Evolutionary conservation across 1,139 yeast genomes (phyloP).

Genomic region (Yamadazyma friedrichii): DNA sequence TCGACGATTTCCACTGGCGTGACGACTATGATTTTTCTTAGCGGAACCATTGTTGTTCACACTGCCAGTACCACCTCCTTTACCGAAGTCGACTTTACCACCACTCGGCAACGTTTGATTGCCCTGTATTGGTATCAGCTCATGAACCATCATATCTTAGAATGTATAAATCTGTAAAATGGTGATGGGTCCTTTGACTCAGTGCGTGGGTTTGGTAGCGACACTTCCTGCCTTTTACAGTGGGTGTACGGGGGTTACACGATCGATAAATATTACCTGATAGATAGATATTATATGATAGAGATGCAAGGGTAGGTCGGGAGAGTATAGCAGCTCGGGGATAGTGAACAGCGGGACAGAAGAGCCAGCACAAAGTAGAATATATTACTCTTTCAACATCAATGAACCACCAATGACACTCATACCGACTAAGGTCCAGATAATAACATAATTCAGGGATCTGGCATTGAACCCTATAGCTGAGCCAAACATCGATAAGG

Average conservation of each 20-base stretch:
- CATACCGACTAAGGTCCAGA: constrained; percentile 55
- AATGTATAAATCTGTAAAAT: no score
- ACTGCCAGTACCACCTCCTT: neutral
- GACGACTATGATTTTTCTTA: neutral
- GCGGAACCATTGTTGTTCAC: no score
- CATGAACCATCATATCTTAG: constrained; percentile 41
- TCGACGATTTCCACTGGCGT: neutral
- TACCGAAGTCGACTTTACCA: constrained; percentile 40
- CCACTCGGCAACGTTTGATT: constrained; percentile 42
- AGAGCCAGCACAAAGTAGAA: neutral
- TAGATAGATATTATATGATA: no score
- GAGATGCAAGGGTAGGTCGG: no score
- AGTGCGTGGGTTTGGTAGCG: constrained; percentile 2
- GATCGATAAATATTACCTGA: no score
- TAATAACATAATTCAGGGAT: constrained; percentile 46
- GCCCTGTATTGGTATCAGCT: constrained; percentile 25
- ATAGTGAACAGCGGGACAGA: neutral
- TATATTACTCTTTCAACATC: constrained; percentile 8
- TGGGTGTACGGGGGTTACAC: neutral
- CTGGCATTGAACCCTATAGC: constrained; percentile 69
- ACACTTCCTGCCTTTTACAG: no score
- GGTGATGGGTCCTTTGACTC: constrained; percentile 1
- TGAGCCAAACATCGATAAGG: constrained; percentile 82
- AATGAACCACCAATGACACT: constrained; percentile 33
- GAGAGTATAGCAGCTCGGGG: no score